Conservation (phyloP, 1,139 yeast species). For the Zygosaccharomyces sapae region DNA sequence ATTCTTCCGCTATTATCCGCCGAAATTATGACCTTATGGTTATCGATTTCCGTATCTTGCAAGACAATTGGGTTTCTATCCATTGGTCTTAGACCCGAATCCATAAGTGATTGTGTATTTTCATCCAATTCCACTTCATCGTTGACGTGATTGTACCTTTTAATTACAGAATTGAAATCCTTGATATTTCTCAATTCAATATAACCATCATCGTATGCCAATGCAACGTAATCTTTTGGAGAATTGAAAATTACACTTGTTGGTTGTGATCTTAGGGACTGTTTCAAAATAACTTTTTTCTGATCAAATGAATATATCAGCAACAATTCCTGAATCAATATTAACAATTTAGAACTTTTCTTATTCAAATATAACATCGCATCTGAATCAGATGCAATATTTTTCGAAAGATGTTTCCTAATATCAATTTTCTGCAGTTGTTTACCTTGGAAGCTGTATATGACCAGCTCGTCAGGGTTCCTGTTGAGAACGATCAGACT, state of each 20-base stretch:
- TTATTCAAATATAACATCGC: slow-evolving; percentile 26
- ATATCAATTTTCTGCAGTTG: slow-evolving; percentile 27
- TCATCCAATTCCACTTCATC: slow-evolving; percentile 5
- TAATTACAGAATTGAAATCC: slow-evolving; percentile 19
- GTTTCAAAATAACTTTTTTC: slow-evolving; percentile 24
- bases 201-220: slow-evolving; percentile 27
- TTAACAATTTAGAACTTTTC: slow-evolving; percentile 30
- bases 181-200: slow-evolving; percentile 26
- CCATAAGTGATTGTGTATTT: slow-evolving; percentile 4
- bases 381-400: slow-evolving; percentile 10
- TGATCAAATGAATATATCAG: slow-evolving; percentile 34
- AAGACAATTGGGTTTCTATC: slow-evolving; percentile 6
- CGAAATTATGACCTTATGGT: slow-evolving; percentile 17
- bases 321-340: slow-evolving; percentile 25
- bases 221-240: slow-evolving; percentile 21
- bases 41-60: slow-evolving; percentile 10
- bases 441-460: slow-evolving; percentile 32
- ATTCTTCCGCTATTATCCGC: slow-evolving; percentile 21
- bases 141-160: slow-evolving; percentile 18
- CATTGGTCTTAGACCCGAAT: slow-evolving; percentile 5
- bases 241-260: slow-evolving; percentile 23
- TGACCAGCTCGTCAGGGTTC: slow-evolving; percentile 25
- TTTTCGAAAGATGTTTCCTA: slow-evolving; percentile 15
- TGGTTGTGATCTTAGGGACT: slow-evolving; percentile 20
- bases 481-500: slow-evolving; percentile 28